Evolutionary conservation across 352 stramenopile genomes (phyloP), one percentile per base, ranked within the genome.

Genomic region (Phytopythium oedochilum): DNA sequence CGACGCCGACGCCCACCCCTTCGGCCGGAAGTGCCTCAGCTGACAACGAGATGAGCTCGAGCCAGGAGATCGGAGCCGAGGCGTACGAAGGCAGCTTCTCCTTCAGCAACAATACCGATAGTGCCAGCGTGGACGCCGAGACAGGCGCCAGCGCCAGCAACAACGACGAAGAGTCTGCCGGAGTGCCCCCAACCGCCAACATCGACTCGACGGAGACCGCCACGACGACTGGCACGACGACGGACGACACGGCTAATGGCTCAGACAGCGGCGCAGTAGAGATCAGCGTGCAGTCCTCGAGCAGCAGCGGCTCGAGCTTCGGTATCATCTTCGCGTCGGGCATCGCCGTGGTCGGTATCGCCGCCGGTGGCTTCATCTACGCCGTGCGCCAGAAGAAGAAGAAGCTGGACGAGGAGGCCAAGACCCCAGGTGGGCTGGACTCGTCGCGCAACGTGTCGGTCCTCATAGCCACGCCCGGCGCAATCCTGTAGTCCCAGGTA

Each of bases 341-440:
- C 28, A 66, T 78, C 10, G 64, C 57, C 25, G 74, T 63, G 26
- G 60, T 64, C 15, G 68, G 69, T 5, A 55, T 85, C 29, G 61
- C 58, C 15, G 71, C 69, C n/a, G 67, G 43, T 32, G 70, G 61
- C 18, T 71, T 69, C 49, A 81, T 85, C 57, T 63, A 79, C 45
- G 60, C 62, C 26, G 58, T 83, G 32, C 74, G 75, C 54, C 63
- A 79, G 55, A 85, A 83, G 66, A 85, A 82, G 56, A 68, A 70
- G 43, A 55, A 61, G 34, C 60, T 85, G 40, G 63, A 77, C 35
- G 53, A 66, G 48, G 67, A 75, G 29, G 45, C 65, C 47, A 78
- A 83, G 64, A 77, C 63, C 48, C 69, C 72, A 20, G 64, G 73
- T 31, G 60, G 48, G 29, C 53, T 42, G 25, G 52, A 69, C 36